Percentiles rank a stretch among this genome's conserved stretches.
phyloP scores from a whole-genome alignment of 2,329 filamentous ascomycete species.

The Ophiocordyceps australis region DNA sequence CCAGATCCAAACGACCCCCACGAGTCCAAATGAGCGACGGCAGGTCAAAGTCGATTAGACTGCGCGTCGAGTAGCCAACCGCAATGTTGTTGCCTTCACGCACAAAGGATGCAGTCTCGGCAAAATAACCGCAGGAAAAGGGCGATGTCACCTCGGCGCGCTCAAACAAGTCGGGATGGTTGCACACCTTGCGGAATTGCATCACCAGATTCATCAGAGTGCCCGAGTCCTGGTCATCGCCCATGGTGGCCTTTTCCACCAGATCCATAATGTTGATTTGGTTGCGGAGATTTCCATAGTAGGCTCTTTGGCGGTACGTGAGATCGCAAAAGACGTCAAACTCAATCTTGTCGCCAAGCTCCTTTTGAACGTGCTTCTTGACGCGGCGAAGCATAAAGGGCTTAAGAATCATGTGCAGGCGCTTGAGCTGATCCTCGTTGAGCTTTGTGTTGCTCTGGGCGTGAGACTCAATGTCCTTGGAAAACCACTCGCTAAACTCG shows the following conservation, averaged over 20 bases:
- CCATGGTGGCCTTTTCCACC: conserved; percentile 88
- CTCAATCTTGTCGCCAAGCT: conserved; percentile 97
- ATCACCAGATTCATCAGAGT: conserved; percentile 98
- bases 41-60: conserved; percentile 65
- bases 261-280: conserved; percentile 98
- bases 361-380: conserved; percentile 99
- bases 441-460: conserved; percentile 99
- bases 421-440: conserved; percentile 92
- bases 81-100: conserved; percentile 68
- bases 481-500: conserved; percentile 88
- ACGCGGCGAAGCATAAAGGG: conserved; percentile 99
- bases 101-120: conserved; percentile 87
- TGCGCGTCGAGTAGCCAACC: conserved; percentile 77
- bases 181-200: conserved; percentile 99
- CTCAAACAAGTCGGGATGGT: conserved; percentile 94
- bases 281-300: conserved; percentile 83
- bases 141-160: conserved; percentile 82
- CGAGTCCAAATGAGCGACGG: conserved; percentile 72
- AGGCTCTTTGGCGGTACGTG: conserved; percentile 86
- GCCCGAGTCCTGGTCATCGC: conserved; percentile 85
- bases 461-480: conserved; percentile 92
- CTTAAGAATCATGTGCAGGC: conserved; percentile 96
- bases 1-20: conserved; percentile 55
- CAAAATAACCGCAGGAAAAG: conserved; percentile 69
- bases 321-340: conserved; percentile 91